Percentiles rank a stretch among this genome's conserved stretches.
phyloP scores from a whole-genome alignment of 2,329 filamentous ascomycete species.

The Colletotrichum acutatum region DNA sequence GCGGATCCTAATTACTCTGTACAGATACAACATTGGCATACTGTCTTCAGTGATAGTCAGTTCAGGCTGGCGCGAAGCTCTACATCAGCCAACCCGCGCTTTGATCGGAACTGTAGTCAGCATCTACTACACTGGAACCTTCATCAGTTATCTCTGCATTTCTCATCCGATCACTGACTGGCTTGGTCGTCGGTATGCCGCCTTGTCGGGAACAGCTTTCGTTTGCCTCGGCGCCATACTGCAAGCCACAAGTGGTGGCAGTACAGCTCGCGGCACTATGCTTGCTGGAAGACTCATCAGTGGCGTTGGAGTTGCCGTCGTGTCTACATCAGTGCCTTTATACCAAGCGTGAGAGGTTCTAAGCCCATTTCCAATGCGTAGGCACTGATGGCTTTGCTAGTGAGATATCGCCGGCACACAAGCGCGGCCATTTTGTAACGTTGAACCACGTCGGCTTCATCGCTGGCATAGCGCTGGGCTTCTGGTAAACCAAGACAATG shows the following conservation, averaged over 20 bases:
- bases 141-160: constrained; percentile 64
- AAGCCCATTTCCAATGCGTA: background rate
- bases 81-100: constrained; percentile 52
- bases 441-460: constrained; percentile 70
- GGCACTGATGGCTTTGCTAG: constrained; percentile 43
- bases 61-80: constrained; percentile 61
- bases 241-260: constrained; percentile 55
- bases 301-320: constrained; percentile 63
- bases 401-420: constrained; percentile 63
- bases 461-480: constrained; percentile 62
- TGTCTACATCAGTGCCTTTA: constrained; percentile 66
- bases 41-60: constrained; percentile 67
- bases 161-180: constrained; percentile 62
- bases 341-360: constrained; percentile 60
- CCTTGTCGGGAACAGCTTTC: constrained; percentile 57
- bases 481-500: constrained; percentile 55
- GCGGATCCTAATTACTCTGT: background rate
- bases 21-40: constrained; percentile 67
- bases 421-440: constrained; percentile 66
- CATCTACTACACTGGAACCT: constrained; percentile 68
- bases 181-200: constrained; percentile 63
- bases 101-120: constrained; percentile 64
- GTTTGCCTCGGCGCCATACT: constrained; percentile 61
- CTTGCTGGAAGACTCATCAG: constrained; percentile 61
- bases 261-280: constrained; percentile 58